A percentile compares a stretch with the other conserved stretches of the same genome.
Conservation (phyloP, 805 yeast genomes). For the Metschnikowia shivogae region DNA sequence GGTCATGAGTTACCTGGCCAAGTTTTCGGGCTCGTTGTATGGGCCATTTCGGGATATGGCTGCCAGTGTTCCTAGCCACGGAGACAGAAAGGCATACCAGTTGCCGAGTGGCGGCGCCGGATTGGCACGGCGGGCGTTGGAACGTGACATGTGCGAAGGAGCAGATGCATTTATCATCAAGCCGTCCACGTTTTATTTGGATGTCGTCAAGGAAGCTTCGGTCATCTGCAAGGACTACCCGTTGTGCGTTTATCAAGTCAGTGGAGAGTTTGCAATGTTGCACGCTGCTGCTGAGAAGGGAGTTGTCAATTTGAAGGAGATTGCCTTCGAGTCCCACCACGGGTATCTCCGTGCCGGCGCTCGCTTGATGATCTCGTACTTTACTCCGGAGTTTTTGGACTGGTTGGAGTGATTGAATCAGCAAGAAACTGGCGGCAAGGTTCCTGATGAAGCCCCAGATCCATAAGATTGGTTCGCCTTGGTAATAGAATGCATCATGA, state of each 20-base stretch:
- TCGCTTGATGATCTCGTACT: constrained; percentile 81
- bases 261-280: constrained; percentile 96
- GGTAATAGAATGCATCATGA: too few species aligned
- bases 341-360: constrained; percentile 97
- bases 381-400: constrained; percentile 92
- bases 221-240: constrained; percentile 81
- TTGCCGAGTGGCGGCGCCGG: constrained; percentile 92
- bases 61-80: constrained; percentile 80
- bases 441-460: too few species aligned
- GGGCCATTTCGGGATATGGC: constrained; percentile 99
- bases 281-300: constrained; percentile 98
- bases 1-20: constrained; percentile 92
- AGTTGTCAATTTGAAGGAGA: constrained; percentile 74
- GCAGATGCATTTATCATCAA: constrained; percentile 94
- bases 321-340: constrained; percentile 82
- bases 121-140: constrained; percentile 85
- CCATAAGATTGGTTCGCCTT: too few species aligned
- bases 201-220: constrained; percentile 84
- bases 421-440: too few species aligned
- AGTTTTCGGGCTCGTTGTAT: constrained; percentile 83
- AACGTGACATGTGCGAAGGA: constrained; percentile 86
- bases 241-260: constrained; percentile 90
- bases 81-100: constrained; percentile 92
- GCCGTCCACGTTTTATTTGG: constrained; percentile 94
- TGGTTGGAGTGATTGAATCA: constrained; percentile 56